Evolutionary conservation across 2,329 filamentous ascomycete genomes (phyloP).

Genomic region (Trichoderma atrobrunneum): DNA sequence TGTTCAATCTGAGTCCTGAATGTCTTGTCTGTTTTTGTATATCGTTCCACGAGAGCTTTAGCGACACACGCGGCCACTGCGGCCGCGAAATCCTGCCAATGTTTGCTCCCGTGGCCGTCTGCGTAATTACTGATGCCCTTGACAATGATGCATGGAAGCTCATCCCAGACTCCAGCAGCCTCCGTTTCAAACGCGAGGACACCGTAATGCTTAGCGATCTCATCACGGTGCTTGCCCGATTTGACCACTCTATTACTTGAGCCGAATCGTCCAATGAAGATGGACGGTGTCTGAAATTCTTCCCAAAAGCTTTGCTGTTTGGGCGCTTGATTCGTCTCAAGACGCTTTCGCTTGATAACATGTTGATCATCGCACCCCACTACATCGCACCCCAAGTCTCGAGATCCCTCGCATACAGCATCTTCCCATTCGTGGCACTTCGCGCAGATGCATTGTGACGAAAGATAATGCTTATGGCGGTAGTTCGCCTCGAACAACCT

Average conservation of each 20-base stretch:
- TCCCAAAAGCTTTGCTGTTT: not conserved
- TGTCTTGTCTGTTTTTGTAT: not conserved
- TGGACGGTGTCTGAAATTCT: not conserved
- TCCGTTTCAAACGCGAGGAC: not conserved
- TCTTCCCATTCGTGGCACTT: not conserved
- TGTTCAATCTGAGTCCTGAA: not conserved
- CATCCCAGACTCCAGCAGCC: not conserved
- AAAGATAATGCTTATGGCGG: not conserved
- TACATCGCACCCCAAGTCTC: fast-evolving
- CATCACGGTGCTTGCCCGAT: not conserved
- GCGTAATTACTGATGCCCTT: not conserved
- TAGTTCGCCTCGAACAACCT: not conserved
- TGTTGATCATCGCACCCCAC: not conserved
- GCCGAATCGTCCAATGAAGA: not conserved
- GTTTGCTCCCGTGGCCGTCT: not conserved
- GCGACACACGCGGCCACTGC: not conserved
- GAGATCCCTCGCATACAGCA: not conserved
- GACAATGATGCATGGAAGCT: not conserved
- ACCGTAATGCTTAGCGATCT: not conserved
- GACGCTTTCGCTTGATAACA: not conserved
- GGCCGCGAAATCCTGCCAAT: not conserved
- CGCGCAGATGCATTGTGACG: fast-evolving
- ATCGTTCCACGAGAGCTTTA: not conserved
- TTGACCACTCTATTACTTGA: not conserved
- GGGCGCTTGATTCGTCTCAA: not conserved